Percentiles rank a stretch among this genome's conserved stretches.
Conservation (phyloP, 2,329 filamentous ascomycete genomes). For the Neobulgaria alba region DNA sequence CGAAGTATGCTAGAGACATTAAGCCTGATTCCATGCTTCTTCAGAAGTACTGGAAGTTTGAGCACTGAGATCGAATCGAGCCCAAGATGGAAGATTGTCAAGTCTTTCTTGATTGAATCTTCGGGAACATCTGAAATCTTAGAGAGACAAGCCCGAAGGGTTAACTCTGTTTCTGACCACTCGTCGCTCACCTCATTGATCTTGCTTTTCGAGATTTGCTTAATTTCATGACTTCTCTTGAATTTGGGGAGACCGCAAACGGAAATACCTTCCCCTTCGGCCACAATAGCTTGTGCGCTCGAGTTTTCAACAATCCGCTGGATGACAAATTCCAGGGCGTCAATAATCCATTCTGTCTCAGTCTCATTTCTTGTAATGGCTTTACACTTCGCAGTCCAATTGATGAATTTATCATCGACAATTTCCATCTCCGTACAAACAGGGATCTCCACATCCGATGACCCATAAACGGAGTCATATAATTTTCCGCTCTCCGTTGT, state of each 20-base stretch:
- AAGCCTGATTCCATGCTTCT: slow-evolving; percentile 51
- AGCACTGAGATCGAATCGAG: slow-evolving; percentile 90
- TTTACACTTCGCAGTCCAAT: slow-evolving; percentile 69
- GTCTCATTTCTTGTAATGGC: slow-evolving; percentile 39
- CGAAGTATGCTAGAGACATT: slow-evolving; percentile 64
- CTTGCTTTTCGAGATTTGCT: neutral
- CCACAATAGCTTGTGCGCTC: slow-evolving; percentile 44
- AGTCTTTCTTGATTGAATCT: slow-evolving; percentile 47
- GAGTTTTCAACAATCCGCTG: slow-evolving; percentile 42
- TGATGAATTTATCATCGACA: slow-evolving; percentile 37
- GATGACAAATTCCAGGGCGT: slow-evolving; percentile 51
- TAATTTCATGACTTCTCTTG: slow-evolving; percentile 3
- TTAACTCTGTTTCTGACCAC: slow-evolving; percentile 30
- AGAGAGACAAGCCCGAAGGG: slow-evolving; percentile 41
- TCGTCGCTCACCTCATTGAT: neutral
- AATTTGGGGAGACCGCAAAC: slow-evolving; percentile 56
- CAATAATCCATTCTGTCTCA: slow-evolving; percentile 44
- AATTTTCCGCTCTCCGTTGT: slow-evolving; percentile 7
- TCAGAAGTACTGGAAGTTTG: slow-evolving; percentile 66
- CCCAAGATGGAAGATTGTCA: slow-evolving; percentile 74
- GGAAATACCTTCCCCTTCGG: slow-evolving; percentile 43
- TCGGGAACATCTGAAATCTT: slow-evolving; percentile 52
- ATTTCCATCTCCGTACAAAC: slow-evolving; percentile 75
- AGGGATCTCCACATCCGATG: slow-evolving; percentile 69
- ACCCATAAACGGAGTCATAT: slow-evolving; percentile 33